Base-by-base conservation (phyloP, 2,329 filamentous ascomycete species). In the Aspergillus sp. region DNA sequence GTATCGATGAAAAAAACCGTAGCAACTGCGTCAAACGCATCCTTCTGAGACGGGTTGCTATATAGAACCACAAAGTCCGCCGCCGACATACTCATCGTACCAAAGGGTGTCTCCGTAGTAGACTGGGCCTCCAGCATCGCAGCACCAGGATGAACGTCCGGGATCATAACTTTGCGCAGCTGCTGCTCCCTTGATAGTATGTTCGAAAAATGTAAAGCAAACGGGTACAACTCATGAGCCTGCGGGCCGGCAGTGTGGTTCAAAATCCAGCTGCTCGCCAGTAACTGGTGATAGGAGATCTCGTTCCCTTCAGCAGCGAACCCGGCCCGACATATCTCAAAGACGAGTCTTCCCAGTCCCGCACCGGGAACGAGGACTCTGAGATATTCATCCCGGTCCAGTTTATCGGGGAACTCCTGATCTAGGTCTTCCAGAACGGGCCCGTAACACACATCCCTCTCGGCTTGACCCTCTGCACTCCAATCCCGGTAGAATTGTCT, bases 1-100 rank as follows among this genome's bases (percentile, higher is more conserved):
- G 95, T 99, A 73, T 99, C 96, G 57, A 99, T 88, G 78, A 99
- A 99, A 78, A 98, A 99, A 11, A 96, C 90, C 3, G 90, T 91
- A 0, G 90, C 87, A 2, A 98, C 91, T 1, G 89, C 92, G 68
- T 97, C 88, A 73, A 92, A 98, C 0, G 74, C 68, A 0, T 81
- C 82, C 8, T 77, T 74, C 65, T 90, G 84, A 0, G 84, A 82
- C 1, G 83, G 79, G 57, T 87, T 81, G 24, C 82, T 83, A 72
- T 99, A 99, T 1, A 93, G 75, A n/a, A 91, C 88, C 56, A 96
- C 84, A 69, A 99, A 99, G 72, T 99, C 95, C 3, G 91, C 92
- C 0, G 93, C 90, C 21, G 89, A 88, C 93, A 99, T 98, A 69
- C 86, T 87, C 91, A 99, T 96, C 35, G 86, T 79, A 37, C 90